phyloP scores from a whole-genome alignment of 2,329 filamentous ascomycete genomes.

The Paraphoma chrysanthemicola region DNA sequence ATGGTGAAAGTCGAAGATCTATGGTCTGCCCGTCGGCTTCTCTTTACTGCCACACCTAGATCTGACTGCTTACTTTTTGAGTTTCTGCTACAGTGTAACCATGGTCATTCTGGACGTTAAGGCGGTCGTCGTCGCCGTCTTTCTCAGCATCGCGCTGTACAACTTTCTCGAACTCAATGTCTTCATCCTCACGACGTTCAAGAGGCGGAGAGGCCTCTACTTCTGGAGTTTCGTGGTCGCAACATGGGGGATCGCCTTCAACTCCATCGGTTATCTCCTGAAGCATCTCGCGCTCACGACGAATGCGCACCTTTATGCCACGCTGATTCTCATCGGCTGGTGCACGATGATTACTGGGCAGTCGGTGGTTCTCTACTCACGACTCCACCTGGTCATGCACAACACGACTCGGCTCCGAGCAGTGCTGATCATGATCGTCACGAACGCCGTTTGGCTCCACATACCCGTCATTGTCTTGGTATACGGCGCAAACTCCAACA shows the following conservation, averaged over 20 bases:
- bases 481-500: constrained; percentile 55
- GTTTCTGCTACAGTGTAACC: not conserved
- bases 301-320: constrained; percentile 32
- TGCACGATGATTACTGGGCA: constrained; percentile 67
- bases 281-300: constrained; percentile 48
- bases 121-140: constrained; percentile 8
- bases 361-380: constrained; percentile 66
- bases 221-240: constrained; percentile 57
- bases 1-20: not conserved
- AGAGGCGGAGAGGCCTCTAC: constrained; percentile 53
- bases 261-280: constrained; percentile 53
- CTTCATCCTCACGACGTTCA: constrained; percentile 55
- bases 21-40: not conserved
- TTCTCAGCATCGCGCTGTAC: constrained; percentile 39
- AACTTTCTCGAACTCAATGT: constrained; percentile 53
- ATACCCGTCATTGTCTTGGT: constrained; percentile 61
- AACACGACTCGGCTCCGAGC: constrained; percentile 54
- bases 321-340: constrained; percentile 62
- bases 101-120: not conserved
- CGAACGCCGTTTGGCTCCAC: constrained; percentile 60
- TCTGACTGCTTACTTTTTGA: not conserved
- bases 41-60: not conserved
- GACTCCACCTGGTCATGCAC: constrained; percentile 64
- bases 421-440: constrained; percentile 63
- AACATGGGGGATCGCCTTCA: constrained; percentile 52